Conservation (phyloP, 305 asterid species). For the Fraxinus dipetala region DNA sequence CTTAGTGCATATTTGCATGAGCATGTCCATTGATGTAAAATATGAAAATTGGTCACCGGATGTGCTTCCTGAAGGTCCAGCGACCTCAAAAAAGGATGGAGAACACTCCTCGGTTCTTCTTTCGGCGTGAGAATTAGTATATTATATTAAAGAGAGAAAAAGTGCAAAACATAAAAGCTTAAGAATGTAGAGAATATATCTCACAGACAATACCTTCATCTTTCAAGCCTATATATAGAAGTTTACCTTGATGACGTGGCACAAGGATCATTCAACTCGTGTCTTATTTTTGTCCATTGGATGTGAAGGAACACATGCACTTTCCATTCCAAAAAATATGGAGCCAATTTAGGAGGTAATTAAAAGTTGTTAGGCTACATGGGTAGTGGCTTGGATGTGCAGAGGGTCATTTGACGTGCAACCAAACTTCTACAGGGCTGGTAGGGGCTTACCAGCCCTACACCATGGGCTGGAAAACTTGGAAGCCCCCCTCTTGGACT, state of each 20-base stretch:
- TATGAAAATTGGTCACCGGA: not conserved
- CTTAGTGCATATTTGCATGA: not conserved
- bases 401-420: not conserved
- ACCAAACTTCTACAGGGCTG: not conserved
- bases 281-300: not conserved
- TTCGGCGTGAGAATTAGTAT: not conserved
- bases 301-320: not conserved
- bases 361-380: not conserved
- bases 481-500: not conserved
- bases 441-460: not conserved
- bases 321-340: not conserved
- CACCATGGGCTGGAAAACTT: not conserved
- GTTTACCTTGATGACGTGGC: not conserved
- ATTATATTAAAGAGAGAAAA: not conserved
- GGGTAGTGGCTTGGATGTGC: not conserved
- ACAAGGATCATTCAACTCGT: not conserved
- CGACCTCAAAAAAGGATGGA: not conserved
- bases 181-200: not conserved
- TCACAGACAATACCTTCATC: not conserved
- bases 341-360: not conserved
- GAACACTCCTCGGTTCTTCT: not conserved
- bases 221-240: not conserved
- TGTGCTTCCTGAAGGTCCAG: not conserved
- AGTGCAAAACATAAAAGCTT: not conserved
- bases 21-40: not conserved